Conservation (phyloP, 2,329 filamentous ascomycete species). For the Trichoderma endophyticum region DNA sequence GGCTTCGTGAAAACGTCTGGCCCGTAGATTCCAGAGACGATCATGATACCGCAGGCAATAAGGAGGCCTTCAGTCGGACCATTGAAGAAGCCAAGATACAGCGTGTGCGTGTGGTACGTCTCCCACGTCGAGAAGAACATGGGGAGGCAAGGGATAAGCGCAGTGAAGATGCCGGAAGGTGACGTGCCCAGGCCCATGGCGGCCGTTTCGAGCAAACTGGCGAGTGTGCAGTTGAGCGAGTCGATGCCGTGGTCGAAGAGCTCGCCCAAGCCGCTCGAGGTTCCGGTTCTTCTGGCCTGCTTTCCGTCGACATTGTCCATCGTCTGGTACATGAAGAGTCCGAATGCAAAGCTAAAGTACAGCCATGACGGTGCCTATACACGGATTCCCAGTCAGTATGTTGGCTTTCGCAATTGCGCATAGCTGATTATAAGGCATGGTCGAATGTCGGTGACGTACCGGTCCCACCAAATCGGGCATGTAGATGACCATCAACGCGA, state of each 20-base stretch:
- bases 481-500: constrained; percentile 68
- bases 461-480: constrained; percentile 90
- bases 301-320: constrained; percentile 99
- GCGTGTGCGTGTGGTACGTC: constrained; percentile 95
- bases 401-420: not conserved
- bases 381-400: not conserved
- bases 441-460: constrained; percentile 48
- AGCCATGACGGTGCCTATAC: constrained; percentile 79
- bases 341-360: constrained; percentile 93
- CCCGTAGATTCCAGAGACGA: constrained; percentile 81
- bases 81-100: constrained; percentile 95
- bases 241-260: constrained; percentile 99
- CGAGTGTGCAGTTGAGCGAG: constrained; percentile 93
- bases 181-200: constrained; percentile 89
- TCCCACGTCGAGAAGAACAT: constrained; percentile 99
- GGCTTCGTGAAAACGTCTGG: constrained; percentile 81
- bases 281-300: constrained; percentile 90
- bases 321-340: constrained; percentile 97
- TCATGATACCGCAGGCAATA: constrained; percentile 82
- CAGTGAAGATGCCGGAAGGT: constrained; percentile 83
- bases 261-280: constrained; percentile 90
- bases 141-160: constrained; percentile 82
- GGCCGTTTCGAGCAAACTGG: constrained; percentile 83
- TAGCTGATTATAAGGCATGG: not conserved
- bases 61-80: constrained; percentile 94